These are phyloP conservation scores for Fusarium tupiense DNA, from an alignment of 2,329 filamentous ascomycete species.

Conservation along the genomic window DNA sequence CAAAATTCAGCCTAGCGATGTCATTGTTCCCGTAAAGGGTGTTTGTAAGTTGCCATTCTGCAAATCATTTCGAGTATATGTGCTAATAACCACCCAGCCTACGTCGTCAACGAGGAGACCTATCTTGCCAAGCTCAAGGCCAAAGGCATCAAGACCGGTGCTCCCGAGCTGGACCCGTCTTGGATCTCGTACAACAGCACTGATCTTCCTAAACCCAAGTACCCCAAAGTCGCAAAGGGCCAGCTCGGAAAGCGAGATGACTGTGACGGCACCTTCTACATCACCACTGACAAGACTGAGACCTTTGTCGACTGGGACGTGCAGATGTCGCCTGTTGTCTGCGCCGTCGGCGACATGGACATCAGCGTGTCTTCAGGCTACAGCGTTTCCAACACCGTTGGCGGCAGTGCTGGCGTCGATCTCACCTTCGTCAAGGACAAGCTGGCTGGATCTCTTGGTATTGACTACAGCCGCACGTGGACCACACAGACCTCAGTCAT, in stretches of 20 bases:
- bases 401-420: not conserved
- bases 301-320: not conserved
- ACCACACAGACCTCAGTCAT: not conserved
- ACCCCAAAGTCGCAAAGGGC: not conserved
- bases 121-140: not conserved
- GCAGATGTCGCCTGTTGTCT: not conserved
- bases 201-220: not conserved
- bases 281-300: not conserved
- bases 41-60: not conserved
- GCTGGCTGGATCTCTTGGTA: not conserved
- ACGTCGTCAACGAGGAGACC: not conserved
- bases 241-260: not conserved
- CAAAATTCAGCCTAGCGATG: not conserved
- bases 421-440: not conserved
- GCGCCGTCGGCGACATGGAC: not conserved
- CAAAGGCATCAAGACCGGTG: not conserved
- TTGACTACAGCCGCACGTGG: not conserved
- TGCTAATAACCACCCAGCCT: not conserved
- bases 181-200: not conserved
- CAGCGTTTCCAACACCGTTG: not conserved
- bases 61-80: fast-evolving
- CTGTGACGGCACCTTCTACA: not conserved
- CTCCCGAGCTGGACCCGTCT: not conserved
- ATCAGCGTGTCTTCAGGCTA: not conserved
- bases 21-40: not conserved